Base-by-base conservation (phyloP, 106 monocot genomes). In the Iris macrosiphon region DNA sequence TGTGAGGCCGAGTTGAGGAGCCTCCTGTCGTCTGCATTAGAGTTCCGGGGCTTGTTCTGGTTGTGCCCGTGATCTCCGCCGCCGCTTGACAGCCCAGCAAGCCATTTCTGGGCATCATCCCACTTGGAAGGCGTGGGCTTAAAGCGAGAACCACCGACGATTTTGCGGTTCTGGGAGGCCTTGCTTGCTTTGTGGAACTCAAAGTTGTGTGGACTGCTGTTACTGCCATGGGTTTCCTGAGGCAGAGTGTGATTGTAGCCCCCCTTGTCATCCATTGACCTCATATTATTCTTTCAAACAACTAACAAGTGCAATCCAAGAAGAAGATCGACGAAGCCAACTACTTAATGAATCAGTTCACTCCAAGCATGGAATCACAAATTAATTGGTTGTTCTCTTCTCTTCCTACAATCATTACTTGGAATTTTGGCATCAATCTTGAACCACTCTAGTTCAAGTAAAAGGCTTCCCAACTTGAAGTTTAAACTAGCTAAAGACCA, bases 31-130 rank as follows among this genome's bases (percentile, higher is more conserved):
- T 85, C 91, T 9, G 85, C 85, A 62, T 85, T 85, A 1, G 91
- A 91, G 55, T 78, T 82, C 9, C 91, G 63, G 1, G 75, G 78
- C 64, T 81, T 91, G 61, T 33, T 65, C 53, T 65, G 73, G 55
- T 22, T 4, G 4, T 68, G 45, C 8, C 39, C 40, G 26, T 24
- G 52, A 25, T 56, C 40, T 13, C 33, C 45, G 2, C 70, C 47
- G 23, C 41, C 52, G 24, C 62, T 45, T 0, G 83, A 80, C 6
- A 89, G 34, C 2, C 84, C 85, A 0, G 55, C 78, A 13, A 91
- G 66, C 91, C 91, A 91, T 49, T 91, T 91, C 58, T 91, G 91
- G 12, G 91, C 91, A 41, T 91, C 91, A 38, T 91, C 91, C 91
- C 91, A 91, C 33, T 91, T 91, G 0, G 91, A 91, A 61, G 91